Evolutionary conservation across 129 eudicot species (phyloP).

Genomic region (Centaurea solstitialis): DNA sequence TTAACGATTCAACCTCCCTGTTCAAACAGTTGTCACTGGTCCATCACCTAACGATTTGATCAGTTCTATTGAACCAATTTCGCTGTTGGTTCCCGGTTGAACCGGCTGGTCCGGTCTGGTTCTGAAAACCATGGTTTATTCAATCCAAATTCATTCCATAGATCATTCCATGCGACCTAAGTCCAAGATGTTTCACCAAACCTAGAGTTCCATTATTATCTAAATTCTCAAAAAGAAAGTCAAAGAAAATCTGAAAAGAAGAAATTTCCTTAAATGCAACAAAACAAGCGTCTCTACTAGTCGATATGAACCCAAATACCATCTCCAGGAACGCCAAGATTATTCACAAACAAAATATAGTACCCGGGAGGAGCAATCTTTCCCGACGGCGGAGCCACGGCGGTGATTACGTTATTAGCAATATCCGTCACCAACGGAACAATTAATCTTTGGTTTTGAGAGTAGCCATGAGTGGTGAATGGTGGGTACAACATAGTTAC

Average conservation of each 20-base stretch:
- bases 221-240: not conserved
- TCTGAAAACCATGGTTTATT: too few species aligned
- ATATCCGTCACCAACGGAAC: conserved; percentile 14
- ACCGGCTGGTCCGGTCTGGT: too few species aligned
- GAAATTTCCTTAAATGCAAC: not conserved
- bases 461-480: conserved; percentile 75
- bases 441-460: conserved; percentile 56
- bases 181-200: not conserved
- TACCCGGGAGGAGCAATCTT: conserved; percentile 77
- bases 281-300: conserved; percentile 10
- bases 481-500: conserved; percentile 66
- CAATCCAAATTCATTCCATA: too few species aligned
- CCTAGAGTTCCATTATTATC: not conserved
- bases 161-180: too few species aligned
- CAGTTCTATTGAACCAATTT: too few species aligned
- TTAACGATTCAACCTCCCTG: too few species aligned
- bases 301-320: conserved; percentile 67
- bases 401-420: conserved; percentile 9
- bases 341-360: conserved; percentile 57
- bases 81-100: too few species aligned
- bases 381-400: conserved; percentile 50
- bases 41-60: too few species aligned
- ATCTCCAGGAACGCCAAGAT: conserved; percentile 58
- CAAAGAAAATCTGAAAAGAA: not conserved
- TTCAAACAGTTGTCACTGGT: too few species aligned